These are phyloP conservation scores for Pontederia crassipes DNA, from an alignment of 176 grass and related monocot species.

Conservation along the genomic window DNA sequence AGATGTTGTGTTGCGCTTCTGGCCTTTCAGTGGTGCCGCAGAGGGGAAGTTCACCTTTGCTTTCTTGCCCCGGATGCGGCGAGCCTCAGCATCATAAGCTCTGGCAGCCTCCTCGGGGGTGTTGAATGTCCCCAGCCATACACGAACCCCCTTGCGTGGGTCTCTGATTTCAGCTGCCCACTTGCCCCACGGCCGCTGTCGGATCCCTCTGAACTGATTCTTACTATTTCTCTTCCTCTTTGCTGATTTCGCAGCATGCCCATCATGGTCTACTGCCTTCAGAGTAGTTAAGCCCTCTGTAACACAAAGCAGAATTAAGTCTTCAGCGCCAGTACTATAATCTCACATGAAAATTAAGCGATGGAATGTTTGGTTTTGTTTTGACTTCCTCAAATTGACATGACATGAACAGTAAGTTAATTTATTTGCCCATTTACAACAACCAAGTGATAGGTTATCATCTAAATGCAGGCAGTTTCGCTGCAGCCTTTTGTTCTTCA, in stretches of 20 bases:
- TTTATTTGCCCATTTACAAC: too few relatives aligned
- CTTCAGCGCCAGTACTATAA: too few relatives aligned
- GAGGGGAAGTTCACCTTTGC: conserved; percentile 9
- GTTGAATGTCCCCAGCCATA: not conserved
- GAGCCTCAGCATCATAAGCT: not conserved
- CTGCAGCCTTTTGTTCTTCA: too few relatives aligned
- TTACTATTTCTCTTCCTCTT: not conserved
- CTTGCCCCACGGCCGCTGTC: not conserved
- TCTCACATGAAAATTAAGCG: too few relatives aligned
- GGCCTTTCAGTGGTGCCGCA: not conserved
- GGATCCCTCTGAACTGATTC: not conserved
- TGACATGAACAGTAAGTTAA: too few relatives aligned
- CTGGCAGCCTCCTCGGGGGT: conserved; percentile 1
- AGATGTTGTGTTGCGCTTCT: not conserved
- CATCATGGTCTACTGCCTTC: not conserved
- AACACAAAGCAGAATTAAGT: not conserved
- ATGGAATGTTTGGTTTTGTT: too few relatives aligned
- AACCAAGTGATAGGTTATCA: too few relatives aligned
- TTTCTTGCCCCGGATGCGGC: conserved; percentile 1
- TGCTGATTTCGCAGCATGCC: not conserved
- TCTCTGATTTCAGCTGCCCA: conserved; percentile 9
- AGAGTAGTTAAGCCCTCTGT: not conserved
- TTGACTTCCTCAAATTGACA: too few relatives aligned
- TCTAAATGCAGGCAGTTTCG: too few relatives aligned
- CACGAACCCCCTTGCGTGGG: not conserved